A percentile compares a stretch with the other conserved stretches of the same genome.
These are phyloP conservation scores for Thraustochytrium striatum DNA, from an alignment of 352 stramenopile genomes.

Conservation along the genomic window DNA sequence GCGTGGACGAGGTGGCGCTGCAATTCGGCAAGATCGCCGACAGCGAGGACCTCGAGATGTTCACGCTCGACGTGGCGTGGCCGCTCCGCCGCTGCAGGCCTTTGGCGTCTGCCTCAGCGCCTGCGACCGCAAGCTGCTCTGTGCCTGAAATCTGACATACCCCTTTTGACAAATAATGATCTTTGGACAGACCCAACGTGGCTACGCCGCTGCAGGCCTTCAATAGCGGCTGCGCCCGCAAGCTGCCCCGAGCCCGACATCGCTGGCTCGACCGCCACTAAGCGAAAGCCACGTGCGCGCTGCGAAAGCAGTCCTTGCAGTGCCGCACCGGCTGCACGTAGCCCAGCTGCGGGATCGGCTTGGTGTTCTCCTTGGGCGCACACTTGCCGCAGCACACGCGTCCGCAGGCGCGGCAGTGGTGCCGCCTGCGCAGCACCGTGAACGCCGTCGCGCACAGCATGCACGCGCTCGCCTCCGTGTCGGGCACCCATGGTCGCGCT, in stretches of 20 bases:
- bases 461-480: conserved; percentile 10
- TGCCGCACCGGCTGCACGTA: conserved; percentile 35
- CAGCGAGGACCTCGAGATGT: conserved; percentile 44
- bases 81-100: conserved; percentile 54
- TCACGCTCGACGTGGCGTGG: conserved; percentile 55
- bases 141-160: conserved; percentile 3
- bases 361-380: conserved; percentile 33
- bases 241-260: too few species aligned
- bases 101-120: conserved; percentile 64
- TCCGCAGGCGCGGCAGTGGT: conserved; percentile 42
- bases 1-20: conserved; percentile 52
- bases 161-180: neutral
- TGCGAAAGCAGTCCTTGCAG: conserved; percentile 33
- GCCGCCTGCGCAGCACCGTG: conserved; percentile 5
- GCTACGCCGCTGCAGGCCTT: neutral
- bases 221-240: too few species aligned
- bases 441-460: conserved; percentile 36
- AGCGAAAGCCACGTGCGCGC: too few species aligned
- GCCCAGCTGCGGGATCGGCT: conserved; percentile 42
- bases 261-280: too few species aligned
- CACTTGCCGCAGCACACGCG: neutral
- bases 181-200: neutral
- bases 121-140: conserved; percentile 48
- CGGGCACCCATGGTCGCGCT: conserved; percentile 32
- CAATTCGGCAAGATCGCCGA: conserved; percentile 85